These are phyloP conservation scores for Ophiostoma pallidulum DNA, from an alignment of 2,329 filamentous ascomycete species.

Conservation along the genomic window DNA sequence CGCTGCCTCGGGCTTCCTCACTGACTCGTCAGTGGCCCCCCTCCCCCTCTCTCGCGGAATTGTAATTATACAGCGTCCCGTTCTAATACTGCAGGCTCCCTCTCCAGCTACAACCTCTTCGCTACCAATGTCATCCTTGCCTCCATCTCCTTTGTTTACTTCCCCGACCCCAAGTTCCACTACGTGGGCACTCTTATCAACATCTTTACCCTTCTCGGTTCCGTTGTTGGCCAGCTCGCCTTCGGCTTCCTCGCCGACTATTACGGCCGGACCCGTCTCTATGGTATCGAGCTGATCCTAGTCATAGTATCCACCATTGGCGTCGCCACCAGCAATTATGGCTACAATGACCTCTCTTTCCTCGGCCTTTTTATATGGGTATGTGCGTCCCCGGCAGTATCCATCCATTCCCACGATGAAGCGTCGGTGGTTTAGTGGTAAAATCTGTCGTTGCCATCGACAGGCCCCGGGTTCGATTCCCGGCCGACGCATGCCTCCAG, in stretches of 20 bases:
- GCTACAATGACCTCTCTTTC: conserved; percentile 41
- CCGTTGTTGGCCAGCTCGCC: conserved; percentile 40
- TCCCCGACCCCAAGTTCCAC: conserved; percentile 32
- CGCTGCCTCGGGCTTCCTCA: conserved; percentile 45
- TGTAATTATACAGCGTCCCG: neutral
- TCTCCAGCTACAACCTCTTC: conserved; percentile 41
- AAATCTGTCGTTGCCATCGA: conserved; percentile 4
- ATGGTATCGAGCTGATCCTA: conserved; percentile 47
- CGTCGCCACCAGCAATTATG: conserved; percentile 42
- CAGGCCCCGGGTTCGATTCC: conserved; percentile 8
- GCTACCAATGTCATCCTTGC: conserved; percentile 46
- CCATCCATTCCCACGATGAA: neutral
- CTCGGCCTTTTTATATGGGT: conserved; percentile 41
- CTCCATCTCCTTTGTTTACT: conserved; percentile 44
- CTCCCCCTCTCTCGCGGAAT: neutral
- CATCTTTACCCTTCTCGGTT: conserved; percentile 42
- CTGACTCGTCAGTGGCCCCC: conserved; percentile 38
- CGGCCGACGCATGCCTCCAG: neutral
- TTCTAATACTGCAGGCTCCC: conserved; percentile 1
- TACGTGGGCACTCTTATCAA: conserved; percentile 42
- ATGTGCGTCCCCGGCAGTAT: conserved; percentile 6
- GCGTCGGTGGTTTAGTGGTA: too few species aligned
- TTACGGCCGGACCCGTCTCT: conserved; percentile 45
- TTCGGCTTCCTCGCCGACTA: conserved; percentile 47
- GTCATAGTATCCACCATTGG: conserved; percentile 50